These are phyloP conservation scores for Plasmodium reichenowi DNA, from an alignment of 169 alveolate genomes.

Conservation along the genomic window DNA sequence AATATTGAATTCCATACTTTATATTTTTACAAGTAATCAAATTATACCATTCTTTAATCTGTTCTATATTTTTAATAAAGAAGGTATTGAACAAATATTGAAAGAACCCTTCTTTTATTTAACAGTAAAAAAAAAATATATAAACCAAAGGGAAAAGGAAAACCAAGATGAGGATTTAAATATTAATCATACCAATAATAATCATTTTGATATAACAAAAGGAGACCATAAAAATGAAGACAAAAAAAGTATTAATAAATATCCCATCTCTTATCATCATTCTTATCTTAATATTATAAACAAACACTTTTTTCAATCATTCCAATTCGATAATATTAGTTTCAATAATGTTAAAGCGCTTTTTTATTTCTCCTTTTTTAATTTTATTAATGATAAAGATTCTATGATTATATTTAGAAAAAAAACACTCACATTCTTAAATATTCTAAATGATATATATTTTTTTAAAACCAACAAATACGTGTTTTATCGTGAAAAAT, in stretches of 20 bases:
- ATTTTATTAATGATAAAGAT: conserved; percentile 24
- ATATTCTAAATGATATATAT: conserved; percentile 41
- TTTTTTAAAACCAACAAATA: conserved; percentile 15
- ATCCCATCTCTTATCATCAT: too few relatives aligned
- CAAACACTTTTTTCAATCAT: conserved; percentile 18
- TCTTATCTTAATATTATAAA: neutral
- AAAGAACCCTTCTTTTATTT: conserved; percentile 63
- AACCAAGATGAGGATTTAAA: neutral
- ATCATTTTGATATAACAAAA: neutral
- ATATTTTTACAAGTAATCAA: conserved; percentile 24
- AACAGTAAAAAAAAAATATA: neutral
- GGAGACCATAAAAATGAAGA: neutral
- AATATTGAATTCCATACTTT: conserved; percentile 32
- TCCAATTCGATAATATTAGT: conserved; percentile 25
- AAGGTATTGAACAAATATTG: conserved; percentile 14
- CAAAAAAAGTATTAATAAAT: neutral
- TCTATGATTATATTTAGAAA: conserved; percentile 17
- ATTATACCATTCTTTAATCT: conserved; percentile 37
- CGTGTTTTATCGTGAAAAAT: neutral
- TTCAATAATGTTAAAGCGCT: conserved; percentile 42
- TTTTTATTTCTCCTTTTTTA: conserved; percentile 55
- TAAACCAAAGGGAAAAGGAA: neutral
- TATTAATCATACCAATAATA: neutral
- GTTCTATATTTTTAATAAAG: conserved; percentile 21
- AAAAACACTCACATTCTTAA: conserved; percentile 30